Percentiles rank a stretch among this genome's conserved stretches.
phyloP scores from a whole-genome alignment of 352 stramenopile species.

The Globisporangium megalacanthum region DNA sequence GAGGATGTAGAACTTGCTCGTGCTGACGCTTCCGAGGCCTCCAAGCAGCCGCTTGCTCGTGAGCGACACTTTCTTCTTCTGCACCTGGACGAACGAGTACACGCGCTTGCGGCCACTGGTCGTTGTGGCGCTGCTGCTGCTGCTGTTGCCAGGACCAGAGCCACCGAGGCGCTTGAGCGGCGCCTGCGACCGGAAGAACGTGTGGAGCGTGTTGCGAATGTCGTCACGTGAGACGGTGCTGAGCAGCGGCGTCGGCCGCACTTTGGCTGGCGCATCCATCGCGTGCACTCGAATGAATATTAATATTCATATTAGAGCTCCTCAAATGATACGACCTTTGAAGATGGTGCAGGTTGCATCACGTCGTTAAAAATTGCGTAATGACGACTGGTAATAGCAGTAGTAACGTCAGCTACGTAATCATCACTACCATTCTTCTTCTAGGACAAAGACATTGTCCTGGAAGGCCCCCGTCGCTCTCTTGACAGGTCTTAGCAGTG shows the following conservation, averaged over 20 bases:
- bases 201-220: constrained; percentile 58
- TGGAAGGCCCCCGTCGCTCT: no score
- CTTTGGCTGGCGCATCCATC: constrained; percentile 12
- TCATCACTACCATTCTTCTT: no score
- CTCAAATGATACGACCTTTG: no score
- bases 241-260: constrained; percentile 13
- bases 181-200: constrained; percentile 45
- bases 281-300: no score
- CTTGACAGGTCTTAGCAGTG: no score
- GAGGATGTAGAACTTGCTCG: constrained; percentile 58
- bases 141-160: constrained; percentile 1
- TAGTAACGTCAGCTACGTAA: no score
- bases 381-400: no score
- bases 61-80: constrained; percentile 53
- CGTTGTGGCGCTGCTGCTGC: neutral
- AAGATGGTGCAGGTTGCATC: no score
- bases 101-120: constrained; percentile 30
- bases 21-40: constrained; percentile 13
- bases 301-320: no score
- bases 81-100: constrained; percentile 57
- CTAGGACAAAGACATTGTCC: no score
- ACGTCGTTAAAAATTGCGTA: no score
- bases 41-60: constrained; percentile 54
- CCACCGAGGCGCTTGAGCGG: constrained; percentile 16
- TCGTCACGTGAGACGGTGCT: constrained; percentile 48